Percentiles rank a stretch among this genome's conserved stretches.
phyloP scores from a whole-genome alignment of 352 stramenopile species.

The Aphanomyces astaci region DNA sequence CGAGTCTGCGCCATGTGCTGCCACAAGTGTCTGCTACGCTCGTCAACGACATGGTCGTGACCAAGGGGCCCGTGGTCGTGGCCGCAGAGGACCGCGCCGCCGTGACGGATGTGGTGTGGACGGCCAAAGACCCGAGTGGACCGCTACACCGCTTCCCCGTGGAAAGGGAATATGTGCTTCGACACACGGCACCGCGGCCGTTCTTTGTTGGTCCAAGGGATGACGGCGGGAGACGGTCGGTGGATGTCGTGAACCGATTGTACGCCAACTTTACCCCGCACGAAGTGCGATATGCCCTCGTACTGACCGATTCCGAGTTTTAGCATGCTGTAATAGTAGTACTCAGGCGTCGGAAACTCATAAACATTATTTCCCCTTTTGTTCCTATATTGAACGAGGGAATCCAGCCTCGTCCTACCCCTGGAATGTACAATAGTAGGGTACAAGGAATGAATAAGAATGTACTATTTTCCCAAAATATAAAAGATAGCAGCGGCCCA shows the following conservation, averaged over 20 bases:
- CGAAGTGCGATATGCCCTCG: conserved; percentile 65
- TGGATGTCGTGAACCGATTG: conserved; percentile 68
- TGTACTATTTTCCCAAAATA: no score
- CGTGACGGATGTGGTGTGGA: not conserved
- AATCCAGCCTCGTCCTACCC: no score
- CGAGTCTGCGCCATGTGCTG: not conserved
- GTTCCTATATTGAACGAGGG: no score
- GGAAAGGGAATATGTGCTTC: conserved; percentile 68
- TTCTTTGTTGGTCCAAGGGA: conserved; percentile 48
- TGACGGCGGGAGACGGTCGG: conserved; percentile 25
- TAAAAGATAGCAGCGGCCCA: no score
- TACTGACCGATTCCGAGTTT: conserved; percentile 68
- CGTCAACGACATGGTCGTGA: conserved; percentile 1
- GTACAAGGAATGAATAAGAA: no score
- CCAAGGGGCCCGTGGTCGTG: not conserved
- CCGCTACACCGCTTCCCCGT: conserved; percentile 20
- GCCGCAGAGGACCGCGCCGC: not conserved
- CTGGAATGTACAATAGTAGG: no score
- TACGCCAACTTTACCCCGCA: conserved; percentile 70
- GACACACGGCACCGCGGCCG: conserved; percentile 57
- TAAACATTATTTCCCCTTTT: no score
- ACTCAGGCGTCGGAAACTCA: no score
- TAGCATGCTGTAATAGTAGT: conserved; percentile 22
- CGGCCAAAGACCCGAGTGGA: not conserved
- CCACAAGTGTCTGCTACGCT: not conserved